Base-by-base conservation (phyloP, 2,329 filamentous ascomycete genomes). In the Monosporascus sp. region DNA sequence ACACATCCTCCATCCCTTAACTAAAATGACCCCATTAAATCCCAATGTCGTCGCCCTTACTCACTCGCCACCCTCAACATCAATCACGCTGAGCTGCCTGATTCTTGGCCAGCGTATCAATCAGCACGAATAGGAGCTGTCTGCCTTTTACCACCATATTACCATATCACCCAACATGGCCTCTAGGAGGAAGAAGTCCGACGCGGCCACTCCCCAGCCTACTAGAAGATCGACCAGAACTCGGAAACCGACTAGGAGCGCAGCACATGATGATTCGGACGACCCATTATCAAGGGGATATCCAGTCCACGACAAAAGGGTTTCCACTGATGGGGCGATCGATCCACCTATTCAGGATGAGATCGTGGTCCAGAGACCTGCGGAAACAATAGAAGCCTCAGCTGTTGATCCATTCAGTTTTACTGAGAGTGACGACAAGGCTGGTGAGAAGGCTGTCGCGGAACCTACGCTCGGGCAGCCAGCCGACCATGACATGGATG, bases 91-190 rank as follows among this genome's bases (percentile, higher is more conserved):
- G 24, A 31, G 22, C 43, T 46, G 22, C 22, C 26, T 19, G 20
- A 43, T 11, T 40, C 22, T 14, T 19, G 22, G 19, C n/a, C 20
- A 24, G 40, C n/a, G 3, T 20, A 11, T 11, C 11, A 14, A 43
- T 4, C 40, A 20, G 8, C 17, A 40, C 7, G 3, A 6, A 2
- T 40, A 40, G 19, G 44, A 52, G 47, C 41, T 8, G 26, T 52
- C 49, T 38, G 27, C 53, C 37, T 48, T 49, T 47, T 46, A 47
- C 9, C 40, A 37, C 27, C 27, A 14, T 26, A 16, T 17, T 17
- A 22, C 19, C 7, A 8, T 19, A 46, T 27, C 14, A 31, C 24
- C 48, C 51, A 54, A 50, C 24, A 65, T 65, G 60, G 47, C 55
- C 27, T 55, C 56, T 17, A 53, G 57, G 38, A 61, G 52, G 53